Evolutionary conservation across 352 stramenopile genomes (phyloP).

Genomic region (Aphanomyces cochlioides): DNA sequence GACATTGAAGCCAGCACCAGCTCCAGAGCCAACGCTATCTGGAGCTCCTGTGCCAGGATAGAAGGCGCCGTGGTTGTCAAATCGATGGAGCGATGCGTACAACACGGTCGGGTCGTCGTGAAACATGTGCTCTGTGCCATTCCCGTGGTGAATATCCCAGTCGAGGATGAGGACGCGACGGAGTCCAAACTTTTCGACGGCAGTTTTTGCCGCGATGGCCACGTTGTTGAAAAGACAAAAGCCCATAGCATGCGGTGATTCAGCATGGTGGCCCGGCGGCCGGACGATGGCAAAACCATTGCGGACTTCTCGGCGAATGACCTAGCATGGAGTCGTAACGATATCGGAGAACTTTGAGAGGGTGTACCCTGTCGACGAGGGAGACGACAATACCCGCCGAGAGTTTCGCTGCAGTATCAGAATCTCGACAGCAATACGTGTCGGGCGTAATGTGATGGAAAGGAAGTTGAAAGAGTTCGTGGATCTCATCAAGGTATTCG

Average conservation of each 20-base stretch:
- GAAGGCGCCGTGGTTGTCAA: conserved; percentile 48
- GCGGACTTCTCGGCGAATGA: conserved; percentile 11
- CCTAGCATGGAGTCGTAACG: not conserved
- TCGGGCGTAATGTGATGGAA: conserved; percentile 27
- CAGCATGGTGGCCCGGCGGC: conserved; percentile 84
- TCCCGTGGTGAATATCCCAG: conserved; percentile 90
- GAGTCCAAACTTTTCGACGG: conserved; percentile 38
- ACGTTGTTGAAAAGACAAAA: conserved; percentile 88
- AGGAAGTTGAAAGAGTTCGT: conserved; percentile 19
- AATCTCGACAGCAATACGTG: conserved; percentile 28
- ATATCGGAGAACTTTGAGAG: too few species aligned
- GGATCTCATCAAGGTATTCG: conserved; percentile 18
- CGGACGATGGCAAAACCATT: conserved; percentile 29
- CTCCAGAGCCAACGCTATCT: conserved; percentile 42
- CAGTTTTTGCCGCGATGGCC: conserved; percentile 57
- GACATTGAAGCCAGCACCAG: conserved; percentile 46
- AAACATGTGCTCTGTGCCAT: conserved; percentile 82
- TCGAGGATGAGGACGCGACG: conserved; percentile 71
- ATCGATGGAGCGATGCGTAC: conserved; percentile 56
- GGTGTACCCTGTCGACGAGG: conserved; percentile 7
- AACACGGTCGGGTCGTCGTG: conserved; percentile 62
- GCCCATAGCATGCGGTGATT: conserved; percentile 59
- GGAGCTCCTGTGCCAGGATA: conserved; percentile 62
- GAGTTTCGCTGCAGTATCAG: conserved; percentile 9
- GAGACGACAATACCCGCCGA: conserved; percentile 25